A percentile compares a stretch with the other conserved stretches of the same genome.
Conservation (phyloP, 768 basidiomycete genomes). For the Fomitopsis pulvina region DNA sequence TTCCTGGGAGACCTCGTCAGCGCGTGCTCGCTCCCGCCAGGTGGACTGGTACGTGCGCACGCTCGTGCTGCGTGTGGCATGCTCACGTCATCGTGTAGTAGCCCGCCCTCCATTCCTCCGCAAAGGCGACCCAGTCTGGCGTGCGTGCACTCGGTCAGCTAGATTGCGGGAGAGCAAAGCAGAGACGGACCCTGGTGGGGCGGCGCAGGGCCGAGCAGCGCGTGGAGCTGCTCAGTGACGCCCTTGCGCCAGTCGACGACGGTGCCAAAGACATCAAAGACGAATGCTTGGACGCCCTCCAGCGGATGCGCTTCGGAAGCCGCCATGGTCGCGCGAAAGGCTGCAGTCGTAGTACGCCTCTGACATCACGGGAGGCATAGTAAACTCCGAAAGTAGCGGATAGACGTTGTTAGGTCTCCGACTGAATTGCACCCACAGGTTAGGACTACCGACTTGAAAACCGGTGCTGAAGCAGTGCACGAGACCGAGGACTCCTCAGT, state of each 20-base stretch:
- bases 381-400: too few species aligned
- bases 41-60: background rate
- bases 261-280: slow-evolving; percentile 27
- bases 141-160: background rate
- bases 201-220: background rate
- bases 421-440: too few species aligned
- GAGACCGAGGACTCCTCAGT: too few species aligned
- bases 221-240: slow-evolving; percentile 12
- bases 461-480: too few species aligned
- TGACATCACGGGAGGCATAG: too few species aligned
- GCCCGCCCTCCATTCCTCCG: slow-evolving; percentile 48
- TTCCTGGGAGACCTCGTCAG: background rate
- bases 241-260: slow-evolving; percentile 26
- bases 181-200: slow-evolving; percentile 3
- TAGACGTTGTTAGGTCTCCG: too few species aligned
- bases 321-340: too few species aligned
- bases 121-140: slow-evolving; percentile 42
- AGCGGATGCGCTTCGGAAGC: slow-evolving; percentile 8
- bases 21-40: slow-evolving; percentile 16
- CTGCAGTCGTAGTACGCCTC: too few species aligned
- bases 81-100: slow-evolving; percentile 43
- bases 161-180: background rate
- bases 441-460: too few species aligned
- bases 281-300: slow-evolving; percentile 18
- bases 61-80: background rate